Evolutionary conservation across 805 yeast genomes (phyloP).

Genomic region (Scheffersomyces amazonensis): DNA sequence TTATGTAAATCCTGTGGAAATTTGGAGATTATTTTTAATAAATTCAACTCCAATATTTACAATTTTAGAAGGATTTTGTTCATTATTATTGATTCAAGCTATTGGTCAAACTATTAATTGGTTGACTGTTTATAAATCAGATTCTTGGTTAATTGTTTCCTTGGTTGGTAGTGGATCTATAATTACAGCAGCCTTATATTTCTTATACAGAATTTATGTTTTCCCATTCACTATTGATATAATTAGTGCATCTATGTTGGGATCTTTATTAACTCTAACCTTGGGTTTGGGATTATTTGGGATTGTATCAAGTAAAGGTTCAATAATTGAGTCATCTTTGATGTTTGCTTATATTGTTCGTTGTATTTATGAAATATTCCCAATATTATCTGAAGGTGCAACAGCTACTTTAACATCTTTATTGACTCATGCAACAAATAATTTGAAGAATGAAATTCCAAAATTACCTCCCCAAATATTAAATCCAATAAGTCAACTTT

Average conservation of each 20-base stretch:
- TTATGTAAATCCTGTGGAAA: slow-evolving; percentile 31
- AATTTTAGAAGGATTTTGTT: slow-evolving; percentile 87
- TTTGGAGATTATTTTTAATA: slow-evolving; percentile 71
- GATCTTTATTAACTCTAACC: slow-evolving; percentile 78
- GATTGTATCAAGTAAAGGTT: slow-evolving; percentile 76
- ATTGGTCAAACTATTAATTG: slow-evolving; percentile 79
- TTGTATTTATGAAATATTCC: slow-evolving; percentile 89
- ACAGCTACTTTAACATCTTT: slow-evolving; percentile 27
- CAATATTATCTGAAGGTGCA: slow-evolving; percentile 67
- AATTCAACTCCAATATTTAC: slow-evolving; percentile 90
- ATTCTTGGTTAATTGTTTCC: slow-evolving; percentile 74
- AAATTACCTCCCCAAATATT: slow-evolving; percentile 35
- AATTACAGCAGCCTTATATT: slow-evolving; percentile 72
- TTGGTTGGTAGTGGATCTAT: slow-evolving; percentile 71
- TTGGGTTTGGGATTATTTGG: slow-evolving; percentile 77
- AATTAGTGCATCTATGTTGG: slow-evolving; percentile 77
- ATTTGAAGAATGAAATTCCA: slow-evolving; percentile 32
- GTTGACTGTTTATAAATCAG: slow-evolving; percentile 62
- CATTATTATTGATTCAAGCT: slow-evolving; percentile 87
- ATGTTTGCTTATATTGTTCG: slow-evolving; percentile 89
- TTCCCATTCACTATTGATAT: slow-evolving; percentile 69
- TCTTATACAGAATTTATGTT: slow-evolving; percentile 78
- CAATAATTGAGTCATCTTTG: slow-evolving; percentile 86
- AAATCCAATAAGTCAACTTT: slow-evolving; percentile 28
- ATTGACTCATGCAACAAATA: slow-evolving; percentile 31